Conservation (phyloP, 169 alveolate genomes). For the Plasmodium inui region DNA sequence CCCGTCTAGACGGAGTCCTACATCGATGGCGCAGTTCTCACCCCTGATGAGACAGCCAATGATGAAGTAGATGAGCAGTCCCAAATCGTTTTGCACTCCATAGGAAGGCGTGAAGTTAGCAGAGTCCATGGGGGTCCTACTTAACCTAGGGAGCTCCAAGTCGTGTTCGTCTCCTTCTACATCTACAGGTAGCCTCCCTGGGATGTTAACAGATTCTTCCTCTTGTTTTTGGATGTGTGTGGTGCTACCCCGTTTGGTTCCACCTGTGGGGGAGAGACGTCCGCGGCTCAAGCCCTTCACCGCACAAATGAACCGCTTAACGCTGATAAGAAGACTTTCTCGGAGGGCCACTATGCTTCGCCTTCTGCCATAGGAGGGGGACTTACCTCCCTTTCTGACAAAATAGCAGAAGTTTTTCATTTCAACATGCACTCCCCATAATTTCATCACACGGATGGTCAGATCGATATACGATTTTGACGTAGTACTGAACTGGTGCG, state of each 20-base stretch:
- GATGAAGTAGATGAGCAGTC: constrained; percentile 27
- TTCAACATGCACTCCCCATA: constrained; percentile 23
- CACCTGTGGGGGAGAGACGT: neutral
- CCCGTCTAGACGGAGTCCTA: neutral
- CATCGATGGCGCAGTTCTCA: constrained; percentile 4
- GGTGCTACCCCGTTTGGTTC: neutral
- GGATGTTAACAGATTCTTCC: neutral
- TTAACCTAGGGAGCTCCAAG: neutral
- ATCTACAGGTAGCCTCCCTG: neutral
- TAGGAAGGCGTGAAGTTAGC: neutral
- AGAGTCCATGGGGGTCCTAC: neutral
- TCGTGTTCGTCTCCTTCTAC: neutral
- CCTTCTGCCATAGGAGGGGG: neutral
- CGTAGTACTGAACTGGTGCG: constrained; percentile 15
- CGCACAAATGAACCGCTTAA: constrained; percentile 1
- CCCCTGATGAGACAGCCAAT: constrained; percentile 24
- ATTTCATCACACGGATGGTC: constrained; percentile 31
- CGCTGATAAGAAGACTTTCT: neutral
- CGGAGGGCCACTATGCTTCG: neutral
- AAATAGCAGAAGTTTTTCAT: neutral
- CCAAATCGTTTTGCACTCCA: constrained; percentile 22
- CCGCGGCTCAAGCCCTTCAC: neutral
- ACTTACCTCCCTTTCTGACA: neutral
- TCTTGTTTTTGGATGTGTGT: neutral
- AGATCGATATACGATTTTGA: constrained; percentile 49